Evolutionary conservation across 495 filamentous ascomycete genomes (phyloP), one percentile per base, ranked within the genome.

Genomic region (Xylaria cubensis): DNA sequence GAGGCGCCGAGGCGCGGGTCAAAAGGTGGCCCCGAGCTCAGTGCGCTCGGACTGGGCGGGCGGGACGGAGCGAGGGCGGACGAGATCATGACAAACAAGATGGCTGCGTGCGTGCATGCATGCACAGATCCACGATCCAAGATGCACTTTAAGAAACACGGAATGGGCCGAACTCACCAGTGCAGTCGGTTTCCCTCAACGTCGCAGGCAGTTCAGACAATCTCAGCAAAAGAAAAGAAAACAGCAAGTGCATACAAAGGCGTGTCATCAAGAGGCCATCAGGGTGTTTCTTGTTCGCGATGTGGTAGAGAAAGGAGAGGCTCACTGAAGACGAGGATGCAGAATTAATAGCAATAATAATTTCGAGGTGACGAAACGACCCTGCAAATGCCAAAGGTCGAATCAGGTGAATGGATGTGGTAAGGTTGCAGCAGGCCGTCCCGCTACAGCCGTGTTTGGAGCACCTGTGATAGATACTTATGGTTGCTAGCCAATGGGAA

Each of bases 341-440:
- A 64, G 69, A 71, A 63, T 51, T 70, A 64, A 64, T 71, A 51
- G 50, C 36, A 64, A 64, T 44, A 64, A 71, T 64, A 71, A 71
- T 64, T 71, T 64, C 55, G 69, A 71, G 68, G 69, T 71, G 69
- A 71, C 69, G 69, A 71, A 64, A 71, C 48, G 48, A 56, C 69
- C 69, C 59, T 71, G 46, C 61, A 64, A 64, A 71, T 61, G 46
- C 1, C 36, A 55, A 71, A 26, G 59, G 69, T 64, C 61, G n/a
- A 71, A 71, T 71, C 61, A 71, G 59, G 59, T 64, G 69, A 64
- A 64, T 46, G 58, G 59, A 66, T 39, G 68, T 70, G 68, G 50
- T 42, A 34, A 46, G 66, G 53, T 59, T 59, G 53, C 51, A 69
- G 39, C 44, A 48, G 58, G 19, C 32, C n/a, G 46, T 67, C 64